phyloP scores from a whole-genome alignment of 208 protist genomes.

The Leishmania lainsoni region DNA sequence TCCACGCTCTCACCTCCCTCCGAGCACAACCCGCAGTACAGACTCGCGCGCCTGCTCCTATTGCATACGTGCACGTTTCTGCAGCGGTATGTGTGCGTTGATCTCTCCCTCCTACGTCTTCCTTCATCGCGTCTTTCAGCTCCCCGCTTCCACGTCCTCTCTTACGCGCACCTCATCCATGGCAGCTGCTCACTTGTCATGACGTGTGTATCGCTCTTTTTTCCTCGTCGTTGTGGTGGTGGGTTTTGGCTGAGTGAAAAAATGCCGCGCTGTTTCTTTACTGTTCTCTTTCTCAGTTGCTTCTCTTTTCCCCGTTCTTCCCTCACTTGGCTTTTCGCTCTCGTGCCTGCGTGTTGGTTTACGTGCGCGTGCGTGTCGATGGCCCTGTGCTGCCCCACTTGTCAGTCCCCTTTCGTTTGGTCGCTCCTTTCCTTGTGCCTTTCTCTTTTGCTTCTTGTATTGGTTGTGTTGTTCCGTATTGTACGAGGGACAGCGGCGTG shows the following conservation, averaged over 20 bases:
- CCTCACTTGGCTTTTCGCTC: too few relatives aligned
- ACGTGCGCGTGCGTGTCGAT: not conserved
- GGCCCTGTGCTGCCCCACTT: not conserved
- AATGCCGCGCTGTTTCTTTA: too few relatives aligned
- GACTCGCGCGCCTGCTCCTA: not conserved
- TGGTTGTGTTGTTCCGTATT: not conserved
- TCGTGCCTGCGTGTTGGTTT: too few relatives aligned
- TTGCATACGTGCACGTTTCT: not conserved
- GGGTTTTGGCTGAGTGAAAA: too few relatives aligned
- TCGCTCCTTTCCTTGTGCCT: not conserved
- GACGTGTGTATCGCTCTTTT: not conserved
- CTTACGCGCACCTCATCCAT: too few relatives aligned
- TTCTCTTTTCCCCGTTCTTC: too few relatives aligned
- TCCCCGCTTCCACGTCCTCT: not conserved
- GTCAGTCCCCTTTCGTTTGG: slow-evolving; percentile 13
- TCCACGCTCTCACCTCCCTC: too few relatives aligned
- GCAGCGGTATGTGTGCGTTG: not conserved
- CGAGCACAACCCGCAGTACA: not conserved
- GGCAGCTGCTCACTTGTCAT: not conserved
- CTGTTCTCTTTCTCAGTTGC: too few relatives aligned
- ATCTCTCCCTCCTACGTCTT: not conserved
- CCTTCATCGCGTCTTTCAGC: not conserved
- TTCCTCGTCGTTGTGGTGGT: too few relatives aligned
- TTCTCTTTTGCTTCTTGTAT: slow-evolving; percentile 3
- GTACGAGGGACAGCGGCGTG: not conserved